Base-by-base conservation (phyloP, 2,329 filamentous ascomycete genomes). In the Penicillium sp. region DNA sequence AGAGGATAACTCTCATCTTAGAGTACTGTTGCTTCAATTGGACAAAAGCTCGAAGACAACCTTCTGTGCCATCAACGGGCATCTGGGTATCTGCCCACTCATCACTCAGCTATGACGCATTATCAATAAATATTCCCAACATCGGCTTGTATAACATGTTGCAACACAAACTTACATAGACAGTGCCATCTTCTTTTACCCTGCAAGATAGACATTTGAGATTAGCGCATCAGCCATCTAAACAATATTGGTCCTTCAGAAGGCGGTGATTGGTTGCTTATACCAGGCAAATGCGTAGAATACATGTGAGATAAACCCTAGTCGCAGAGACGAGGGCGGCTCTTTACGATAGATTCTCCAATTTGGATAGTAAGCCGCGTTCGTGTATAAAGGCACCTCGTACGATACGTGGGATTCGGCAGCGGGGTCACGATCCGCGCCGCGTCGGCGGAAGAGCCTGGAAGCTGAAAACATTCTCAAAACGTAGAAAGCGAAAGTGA, bases 341-440 rank as follows among this genome's bases (percentile, higher is more conserved):
- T 90, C 84, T 59, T 86, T 83, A 53, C 81, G 80, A 73, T 91
- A 91, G 61, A 91, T 83, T 55, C 85, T 80, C 76, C 84, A 85
- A 73, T 90, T 93, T n/a, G 89, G 88, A 71, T 90, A 94, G 75
- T 93, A 94, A 16, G 91, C 87, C 19, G 87, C 89, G 71, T 94
- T 94, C 66, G 83, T 65, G 62, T 70, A 76, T 44, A 75, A 66
- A 10, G 73, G 70, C 19, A 75, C 69, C 36, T 75, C 69, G 40
- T 70, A 68, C 6, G 69, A 66, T 50, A 43, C 61, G 49, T 51
- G 47, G 51, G 57, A 43, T 30, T 49, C 49, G 30, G 52, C 47
- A 38, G 58, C 56, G 60, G 62, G 55, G 61, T 59, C 56, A 47
- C 18, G 53, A 16, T 47, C 55, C 47, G 53, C 54, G 43, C 53